Conservation (phyloP, 2,329 filamentous ascomycete species). For the Alternaria alternata region DNA sequence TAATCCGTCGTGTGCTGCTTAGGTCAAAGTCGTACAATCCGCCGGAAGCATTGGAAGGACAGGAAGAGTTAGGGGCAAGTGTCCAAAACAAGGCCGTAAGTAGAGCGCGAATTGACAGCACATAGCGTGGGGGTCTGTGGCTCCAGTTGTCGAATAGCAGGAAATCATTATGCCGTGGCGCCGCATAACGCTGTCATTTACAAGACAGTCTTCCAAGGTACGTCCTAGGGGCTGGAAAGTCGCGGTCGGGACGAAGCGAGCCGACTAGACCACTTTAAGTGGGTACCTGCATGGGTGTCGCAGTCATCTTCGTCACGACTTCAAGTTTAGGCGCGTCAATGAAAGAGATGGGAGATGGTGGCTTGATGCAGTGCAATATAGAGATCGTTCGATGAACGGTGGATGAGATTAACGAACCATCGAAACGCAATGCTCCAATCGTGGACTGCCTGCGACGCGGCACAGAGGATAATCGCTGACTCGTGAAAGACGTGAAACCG, state of each 20-base stretch:
- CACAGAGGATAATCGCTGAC: background rate
- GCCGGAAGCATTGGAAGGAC: background rate
- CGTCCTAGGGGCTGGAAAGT: background rate
- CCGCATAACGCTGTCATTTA: slow-evolving; percentile 4
- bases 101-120: background rate
- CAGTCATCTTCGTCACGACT: slow-evolving; percentile 18
- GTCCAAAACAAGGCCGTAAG: background rate
- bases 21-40: background rate
- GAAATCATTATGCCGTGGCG: background rate
- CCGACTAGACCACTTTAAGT: slow-evolving; percentile 2
- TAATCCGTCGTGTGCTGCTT: background rate
- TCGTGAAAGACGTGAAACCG: background rate
- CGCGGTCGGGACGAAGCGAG: slow-evolving; percentile 16
- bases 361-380: background rate
- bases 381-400: background rate
- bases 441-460: background rate
- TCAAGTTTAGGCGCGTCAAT: background rate
- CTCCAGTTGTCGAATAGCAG: background rate
- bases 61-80: background rate
- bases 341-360: background rate
- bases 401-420: background rate
- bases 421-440: background rate
- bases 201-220: background rate
- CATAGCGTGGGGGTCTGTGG: background rate
- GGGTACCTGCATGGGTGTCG: slow-evolving; percentile 3